Evolutionary conservation across 352 stramenopile species (phyloP), one percentile per base, ranked within the genome.

Genomic region (Pythium utonaiense): DNA sequence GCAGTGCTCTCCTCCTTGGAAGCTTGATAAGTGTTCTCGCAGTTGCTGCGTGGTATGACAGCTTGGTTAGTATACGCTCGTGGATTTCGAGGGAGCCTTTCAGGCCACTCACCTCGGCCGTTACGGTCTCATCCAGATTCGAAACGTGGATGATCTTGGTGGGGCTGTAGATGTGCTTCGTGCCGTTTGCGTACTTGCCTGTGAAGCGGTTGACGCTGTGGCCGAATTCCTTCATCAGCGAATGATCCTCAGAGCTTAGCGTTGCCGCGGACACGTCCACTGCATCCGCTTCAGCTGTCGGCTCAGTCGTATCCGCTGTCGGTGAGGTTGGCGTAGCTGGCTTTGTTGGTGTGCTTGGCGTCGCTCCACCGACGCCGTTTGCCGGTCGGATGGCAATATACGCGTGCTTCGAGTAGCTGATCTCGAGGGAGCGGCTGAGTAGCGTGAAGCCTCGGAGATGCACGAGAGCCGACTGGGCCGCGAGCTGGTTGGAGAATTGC

Each of bases 131-230:
- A 19, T 83, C 78, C 54, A 88, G 72, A 60, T 88, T 88, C 19
- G 78, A 88, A 14, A 86, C 33, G 51, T 88, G 78, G 14, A 88
- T 64, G 36, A 88, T 77, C 52, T 78, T 76, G n/a, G 75, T 86
- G 16, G 78, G 78, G 38, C 78, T 85, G 69, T 86, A 84, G 48
- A 88, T 80, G 57, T 88, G 75, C 60, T 81, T 83, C 49, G 71
- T 82, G 53, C 62, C 61, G 53, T 80, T 74, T 14, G 74, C 66
- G 53, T 80, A 80, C 60, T 84, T 88, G 52, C 75, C 78, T 8
- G 78, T 88, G 67, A 88, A 88, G 1, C 78, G 75, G 51, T 86
- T 88, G 33, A 73, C 55, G 16, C 70, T 53, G 33, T 75, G 73
- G 7, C 67, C 66, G 54, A 83, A 88, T 60, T 88, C 78, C 45